Base-by-base conservation (phyloP, 2,329 filamentous ascomycete species). In the Pseudocercospora fijiensis region DNA sequence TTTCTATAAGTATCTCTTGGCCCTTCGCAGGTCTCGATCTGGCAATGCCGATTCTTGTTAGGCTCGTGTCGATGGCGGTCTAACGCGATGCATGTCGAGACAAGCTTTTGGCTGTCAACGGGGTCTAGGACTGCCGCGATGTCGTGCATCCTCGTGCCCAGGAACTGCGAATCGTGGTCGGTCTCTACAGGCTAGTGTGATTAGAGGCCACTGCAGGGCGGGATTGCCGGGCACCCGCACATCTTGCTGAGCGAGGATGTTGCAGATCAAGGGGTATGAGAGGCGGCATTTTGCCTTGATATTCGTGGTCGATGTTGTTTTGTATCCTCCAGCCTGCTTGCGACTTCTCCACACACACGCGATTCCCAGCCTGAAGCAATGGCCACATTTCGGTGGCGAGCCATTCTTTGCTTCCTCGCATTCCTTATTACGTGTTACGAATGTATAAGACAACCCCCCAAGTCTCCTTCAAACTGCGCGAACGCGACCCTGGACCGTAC, bases 381-480 rank as follows among this genome's bases (percentile, higher is more conserved):
- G 97, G 75, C 89, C 90, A 79, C 93, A 97, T 78, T 92, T 88
- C 37, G 93, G 93, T 76, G 37, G 16, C 37, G 16, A 41, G 37
- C 37, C 37, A 41, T 41, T 41, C 37, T 96, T 93, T 60, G 85
- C 86, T 80, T 97, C 94, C 74, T 97, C 93, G 74, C 93, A 97
- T 79, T 96, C 96, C 86, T 96, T 97, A 84, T 96, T 96, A 63
- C 93, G 85, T 75, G 88, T 87, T 65, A 93, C 85, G 76, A 93
- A 97, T 3, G 93, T 97, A 78, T 97, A 78, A 95, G 86, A 76
- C 92, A 97, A n/a, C n/a, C n/a, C n/a, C 28, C 92, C 92, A 6
- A 92, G 96, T 79, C 96, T 97, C 61, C 49, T 65, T 68, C 18
- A 65, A 30, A 43, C n/a, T n/a, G n/a, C n/a, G n/a, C n/a, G n/a